Percentiles rank a stretch among this genome's conserved stretches.
Evolutionary conservation across 768 basidiomycete genomes (phyloP).

Genomic region (Boletales sp.): DNA sequence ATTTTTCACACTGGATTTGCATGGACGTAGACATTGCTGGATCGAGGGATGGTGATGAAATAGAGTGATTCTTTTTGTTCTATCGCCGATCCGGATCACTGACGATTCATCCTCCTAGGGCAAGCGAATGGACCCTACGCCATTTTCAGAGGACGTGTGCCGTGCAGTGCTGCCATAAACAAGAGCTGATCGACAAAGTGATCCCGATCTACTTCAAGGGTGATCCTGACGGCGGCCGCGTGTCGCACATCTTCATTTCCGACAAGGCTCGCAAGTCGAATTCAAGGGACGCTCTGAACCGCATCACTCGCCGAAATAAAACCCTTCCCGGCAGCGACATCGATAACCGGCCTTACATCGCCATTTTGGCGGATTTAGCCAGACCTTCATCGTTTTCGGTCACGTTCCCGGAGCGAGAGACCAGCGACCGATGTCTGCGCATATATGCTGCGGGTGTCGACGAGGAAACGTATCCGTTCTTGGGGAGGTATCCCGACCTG

Average conservation of each 20-base stretch:
- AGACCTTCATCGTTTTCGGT: too few relatives aligned
- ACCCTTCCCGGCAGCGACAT: too few relatives aligned
- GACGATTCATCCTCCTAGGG: background rate
- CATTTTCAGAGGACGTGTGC: slow-evolving; percentile 10
- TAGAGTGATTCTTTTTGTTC: background rate
- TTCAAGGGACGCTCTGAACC: too few relatives aligned
- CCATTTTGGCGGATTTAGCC: background rate
- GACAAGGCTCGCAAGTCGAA: background rate
- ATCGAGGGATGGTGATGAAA: background rate
- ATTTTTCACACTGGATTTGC: background rate
- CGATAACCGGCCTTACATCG: background rate
- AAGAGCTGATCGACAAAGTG: slow-evolving; percentile 9
- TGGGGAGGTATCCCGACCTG: too few relatives aligned
- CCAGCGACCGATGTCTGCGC: too few relatives aligned
- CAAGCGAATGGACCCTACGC: slow-evolving; percentile 5
- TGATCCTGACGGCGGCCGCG: background rate
- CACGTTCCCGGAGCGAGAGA: too few relatives aligned
- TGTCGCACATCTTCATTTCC: slow-evolving; percentile 3
- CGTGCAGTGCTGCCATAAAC: slow-evolving; percentile 8
- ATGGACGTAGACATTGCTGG: background rate
- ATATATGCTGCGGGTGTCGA: too few relatives aligned
- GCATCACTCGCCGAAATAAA: too few relatives aligned
- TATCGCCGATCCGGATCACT: too few relatives aligned
- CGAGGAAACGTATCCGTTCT: too few relatives aligned
- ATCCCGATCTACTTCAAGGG: slow-evolving; percentile 11